phyloP scores from a whole-genome alignment of 805 yeast genomes.

The Clavispora santaluciae region DNA sequence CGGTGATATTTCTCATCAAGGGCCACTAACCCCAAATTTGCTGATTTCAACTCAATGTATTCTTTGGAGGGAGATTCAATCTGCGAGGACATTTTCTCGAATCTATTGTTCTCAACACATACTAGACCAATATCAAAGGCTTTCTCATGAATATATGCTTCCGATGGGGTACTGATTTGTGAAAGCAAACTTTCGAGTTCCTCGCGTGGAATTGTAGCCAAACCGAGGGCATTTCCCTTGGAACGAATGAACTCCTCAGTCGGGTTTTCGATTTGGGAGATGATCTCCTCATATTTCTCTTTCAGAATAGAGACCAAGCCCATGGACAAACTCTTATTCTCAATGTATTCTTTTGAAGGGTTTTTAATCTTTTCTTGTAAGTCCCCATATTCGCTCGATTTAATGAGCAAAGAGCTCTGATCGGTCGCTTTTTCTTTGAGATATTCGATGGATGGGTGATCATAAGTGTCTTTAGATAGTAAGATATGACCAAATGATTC shows the following conservation, averaged over 20 bases:
- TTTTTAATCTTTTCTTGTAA: neutral
- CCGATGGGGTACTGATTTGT: neutral
- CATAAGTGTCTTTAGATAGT: conserved; percentile 4
- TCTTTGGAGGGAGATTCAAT: conserved; percentile 1
- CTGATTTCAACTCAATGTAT: conserved; percentile 4
- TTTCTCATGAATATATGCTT: neutral
- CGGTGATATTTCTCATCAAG: no score
- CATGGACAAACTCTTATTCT: neutral
- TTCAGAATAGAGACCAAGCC: conserved; percentile 6
- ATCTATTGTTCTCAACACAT: neutral
- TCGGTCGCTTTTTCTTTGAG: neutral
- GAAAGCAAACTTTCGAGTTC: neutral
- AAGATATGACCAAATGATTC: conserved; percentile 3
- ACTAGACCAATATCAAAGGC: conserved; percentile 1
- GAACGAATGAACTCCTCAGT: conserved; percentile 1
- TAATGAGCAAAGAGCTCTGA: neutral
- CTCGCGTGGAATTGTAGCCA: conserved; percentile 4
- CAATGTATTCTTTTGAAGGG: neutral
- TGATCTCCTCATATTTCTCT: conserved; percentile 11
- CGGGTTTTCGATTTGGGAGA: neutral
- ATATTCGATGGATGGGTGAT: neutral
- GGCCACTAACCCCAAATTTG: no score
- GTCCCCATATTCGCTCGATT: neutral
- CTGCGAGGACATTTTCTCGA: neutral
- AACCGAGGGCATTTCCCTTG: conserved; percentile 4